Evolutionary conservation across 768 basidiomycete genomes (phyloP).

Genomic region (Amanita pallidorosea): DNA sequence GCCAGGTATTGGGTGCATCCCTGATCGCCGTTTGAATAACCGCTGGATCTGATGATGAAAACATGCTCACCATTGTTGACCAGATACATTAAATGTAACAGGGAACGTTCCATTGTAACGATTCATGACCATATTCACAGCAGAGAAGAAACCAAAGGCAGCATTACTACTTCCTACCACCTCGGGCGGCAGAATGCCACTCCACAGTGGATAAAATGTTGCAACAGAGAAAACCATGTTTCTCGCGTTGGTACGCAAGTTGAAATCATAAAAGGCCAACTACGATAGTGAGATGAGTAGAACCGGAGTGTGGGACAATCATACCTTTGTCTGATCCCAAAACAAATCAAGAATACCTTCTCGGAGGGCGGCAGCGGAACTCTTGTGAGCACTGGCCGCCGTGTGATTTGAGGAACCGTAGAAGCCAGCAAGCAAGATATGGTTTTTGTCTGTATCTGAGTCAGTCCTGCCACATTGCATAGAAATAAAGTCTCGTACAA

Average conservation of each 20-base stretch:
- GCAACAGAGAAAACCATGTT: slow-evolving; percentile 63
- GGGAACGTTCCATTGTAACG: slow-evolving; percentile 86
- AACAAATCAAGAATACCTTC: slow-evolving; percentile 73
- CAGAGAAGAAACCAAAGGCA: slow-evolving; percentile 63
- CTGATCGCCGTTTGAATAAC: slow-evolving; percentile 18
- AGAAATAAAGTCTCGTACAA: slow-evolving; percentile 34
- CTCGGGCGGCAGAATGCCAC: slow-evolving; percentile 70
- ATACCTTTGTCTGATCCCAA: slow-evolving; percentile 67
- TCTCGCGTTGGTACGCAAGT: slow-evolving; percentile 55
- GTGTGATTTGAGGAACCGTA: slow-evolving; percentile 38
- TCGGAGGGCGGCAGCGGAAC: slow-evolving; percentile 46
- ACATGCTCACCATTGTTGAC: slow-evolving; percentile 61
- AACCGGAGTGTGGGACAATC: not conserved
- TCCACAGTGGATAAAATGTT: slow-evolving; percentile 82
- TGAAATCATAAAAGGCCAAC: slow-evolving; percentile 90
- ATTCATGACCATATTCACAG: slow-evolving; percentile 68
- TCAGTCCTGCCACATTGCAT: slow-evolving; percentile 5
- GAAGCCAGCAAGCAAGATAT: slow-evolving; percentile 46
- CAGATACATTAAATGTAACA: slow-evolving; percentile 64
- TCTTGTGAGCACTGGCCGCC: slow-evolving; percentile 37
- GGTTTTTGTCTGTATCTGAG: slow-evolving; percentile 43
- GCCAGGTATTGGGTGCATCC: slow-evolving; percentile 88
- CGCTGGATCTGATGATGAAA: not conserved
- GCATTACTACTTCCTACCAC: slow-evolving; percentile 43
- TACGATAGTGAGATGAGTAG: slow-evolving; percentile 8